Conservation (phyloP, 805 yeast species). For the Metschnikowia bowlesiae region DNA sequence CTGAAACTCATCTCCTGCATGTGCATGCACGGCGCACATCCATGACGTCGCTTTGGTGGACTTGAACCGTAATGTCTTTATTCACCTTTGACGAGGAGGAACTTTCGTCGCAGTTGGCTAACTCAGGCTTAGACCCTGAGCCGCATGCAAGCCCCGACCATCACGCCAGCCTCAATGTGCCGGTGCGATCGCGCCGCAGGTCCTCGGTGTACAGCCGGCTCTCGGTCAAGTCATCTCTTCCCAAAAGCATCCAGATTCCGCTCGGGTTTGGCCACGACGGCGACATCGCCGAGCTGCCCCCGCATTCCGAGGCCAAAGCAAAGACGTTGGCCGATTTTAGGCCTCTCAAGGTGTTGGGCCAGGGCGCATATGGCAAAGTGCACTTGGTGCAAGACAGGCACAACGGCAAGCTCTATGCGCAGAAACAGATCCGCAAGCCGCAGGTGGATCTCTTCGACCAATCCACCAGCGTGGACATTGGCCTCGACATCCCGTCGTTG, state of each 20-base stretch:
- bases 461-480: conserved; percentile 17
- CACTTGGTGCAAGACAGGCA: conserved; percentile 35
- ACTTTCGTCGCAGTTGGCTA: conserved; percentile 11
- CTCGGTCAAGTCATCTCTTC: conserved; percentile 15
- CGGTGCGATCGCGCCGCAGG: conserved; percentile 7
- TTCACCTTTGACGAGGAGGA: conserved; percentile 18
- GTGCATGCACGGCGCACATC: not conserved
- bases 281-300: not conserved
- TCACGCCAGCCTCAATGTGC: not conserved
- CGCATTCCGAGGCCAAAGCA: conserved; percentile 2
- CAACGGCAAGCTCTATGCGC: conserved; percentile 40
- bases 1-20: not conserved
- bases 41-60: not conserved
- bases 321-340: conserved; percentile 36
- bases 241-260: conserved; percentile 14
- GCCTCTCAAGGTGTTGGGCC: conserved; percentile 41
- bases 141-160: not conserved
- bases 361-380: conserved; percentile 43
- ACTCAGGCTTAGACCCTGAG: conserved; percentile 5
- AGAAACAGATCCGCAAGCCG: conserved; percentile 38
- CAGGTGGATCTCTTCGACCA: conserved; percentile 19
- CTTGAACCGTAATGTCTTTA: conserved; percentile 10
- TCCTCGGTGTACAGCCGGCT: conserved; percentile 18
- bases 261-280: conserved; percentile 11
- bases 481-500: conserved; percentile 19